Base-by-base conservation (phyloP, 805 yeast species). In the Wickerhamiella cacticola region DNA sequence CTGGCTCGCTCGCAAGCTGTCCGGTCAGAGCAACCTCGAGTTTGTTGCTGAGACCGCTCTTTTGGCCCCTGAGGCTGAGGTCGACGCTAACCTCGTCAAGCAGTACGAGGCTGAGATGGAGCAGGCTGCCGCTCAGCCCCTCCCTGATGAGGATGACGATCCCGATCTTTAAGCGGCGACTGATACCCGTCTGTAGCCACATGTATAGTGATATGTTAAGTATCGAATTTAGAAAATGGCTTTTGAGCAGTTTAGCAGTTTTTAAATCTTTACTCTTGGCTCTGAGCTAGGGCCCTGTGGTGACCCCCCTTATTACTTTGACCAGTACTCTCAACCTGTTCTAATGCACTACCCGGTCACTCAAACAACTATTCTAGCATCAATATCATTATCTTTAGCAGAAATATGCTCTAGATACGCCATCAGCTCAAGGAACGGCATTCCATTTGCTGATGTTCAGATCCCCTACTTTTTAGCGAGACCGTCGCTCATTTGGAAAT, bases 21-120 rank as follows among this genome's bases (percentile, higher is more conserved):
- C 86, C 59, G 99, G 97, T 72, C 86, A 89, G 79, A 89, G 96
- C 55, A 87, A 83, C 71, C 80, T 92, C 65, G 98, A 92, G 75
- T 92, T 92, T 65, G 99, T 94, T 62, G 97, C 94, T 62, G 84
- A 97, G 55, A 98, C 98, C 60, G 99, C 98, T 58, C 80, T 92
- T 71, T 96, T 96, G 65, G 98, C 99, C 63, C 97, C 99, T 65
- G 98, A 92, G 78, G 97, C 89, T 61, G 82, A 80, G 67, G 96
- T 92, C 63, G 98, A 92, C 67, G 85, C 84, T 61, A 92, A 82
- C 63, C 79, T 92, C 74, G 86, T 92, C 96, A 82, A 79, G 74
- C 88, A 89, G 75, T 92, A 92, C 78, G 96, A 92, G 78, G 94
- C 87, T 68, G 98, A 92, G 76, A 89, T 92, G 94, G 96, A 86